Conservation (phyloP, 2,329 filamentous ascomycete genomes). For the Rutstroemia sp. region DNA sequence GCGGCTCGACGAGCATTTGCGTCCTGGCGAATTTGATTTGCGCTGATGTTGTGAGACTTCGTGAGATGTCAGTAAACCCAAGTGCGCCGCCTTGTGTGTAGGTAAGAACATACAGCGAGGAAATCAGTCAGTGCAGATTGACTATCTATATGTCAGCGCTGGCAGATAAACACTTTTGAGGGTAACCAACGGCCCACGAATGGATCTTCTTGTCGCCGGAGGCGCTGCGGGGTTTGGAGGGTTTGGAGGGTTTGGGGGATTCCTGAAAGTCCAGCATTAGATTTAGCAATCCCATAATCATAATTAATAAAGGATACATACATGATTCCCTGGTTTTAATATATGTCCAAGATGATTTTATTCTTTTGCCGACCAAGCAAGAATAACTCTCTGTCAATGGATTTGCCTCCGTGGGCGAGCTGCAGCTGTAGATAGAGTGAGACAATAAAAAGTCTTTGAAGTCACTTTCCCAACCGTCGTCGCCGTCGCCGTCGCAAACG, state of each 20-base stretch:
- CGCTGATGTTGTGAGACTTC: conserved; percentile 66
- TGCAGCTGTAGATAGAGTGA: too few relatives aligned
- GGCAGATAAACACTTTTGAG: neutral
- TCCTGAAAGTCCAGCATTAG: neutral
- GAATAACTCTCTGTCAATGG: too few relatives aligned
- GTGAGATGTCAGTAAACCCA: conserved; percentile 19
- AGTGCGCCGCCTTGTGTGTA: neutral
- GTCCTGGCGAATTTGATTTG: conserved; percentile 44
- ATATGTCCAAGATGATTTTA: too few relatives aligned
- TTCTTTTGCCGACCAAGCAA: too few relatives aligned
- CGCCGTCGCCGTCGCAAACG: too few relatives aligned
- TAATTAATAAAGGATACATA: too few relatives aligned
- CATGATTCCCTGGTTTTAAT: too few relatives aligned
- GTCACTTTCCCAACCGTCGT: too few relatives aligned
- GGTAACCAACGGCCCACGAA: conserved; percentile 26
- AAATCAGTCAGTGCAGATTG: conserved; percentile 64
- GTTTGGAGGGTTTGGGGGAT: conserved; percentile 3
- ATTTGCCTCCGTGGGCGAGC: too few relatives aligned
- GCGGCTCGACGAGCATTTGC: conserved; percentile 39
- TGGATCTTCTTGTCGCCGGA: conserved; percentile 9
- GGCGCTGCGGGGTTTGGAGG: neutral
- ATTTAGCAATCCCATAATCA: neutral
- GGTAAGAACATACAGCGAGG: conserved; percentile 43
- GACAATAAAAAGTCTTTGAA: too few relatives aligned
- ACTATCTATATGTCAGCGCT: conserved; percentile 24